phyloP scores from a whole-genome alignment of 345 rosid species.

The Melaleuca quinquenervia region DNA sequence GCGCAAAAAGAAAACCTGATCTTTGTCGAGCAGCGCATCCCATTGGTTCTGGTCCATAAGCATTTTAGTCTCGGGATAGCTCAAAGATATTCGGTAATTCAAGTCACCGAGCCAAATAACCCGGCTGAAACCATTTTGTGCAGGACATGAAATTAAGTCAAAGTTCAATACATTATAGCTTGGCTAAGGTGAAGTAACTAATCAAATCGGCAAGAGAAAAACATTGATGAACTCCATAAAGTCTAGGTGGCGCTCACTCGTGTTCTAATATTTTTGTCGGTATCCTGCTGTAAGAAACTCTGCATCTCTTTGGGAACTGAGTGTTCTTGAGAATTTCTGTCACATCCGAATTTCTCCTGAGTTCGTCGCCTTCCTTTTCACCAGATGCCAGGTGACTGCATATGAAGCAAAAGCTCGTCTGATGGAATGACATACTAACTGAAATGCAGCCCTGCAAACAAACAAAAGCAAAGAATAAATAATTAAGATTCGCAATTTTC shows the following conservation, averaged over 20 bases:
- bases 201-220: neutral
- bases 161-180: neutral
- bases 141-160: neutral
- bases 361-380: constrained; percentile 93
- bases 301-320: constrained; percentile 63
- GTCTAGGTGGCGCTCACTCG: constrained; percentile 38
- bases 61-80: constrained; percentile 61
- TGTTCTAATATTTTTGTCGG: constrained; percentile 69
- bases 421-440: constrained; percentile 72
- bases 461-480: neutral
- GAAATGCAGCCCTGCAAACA: constrained; percentile 82
- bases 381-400: constrained; percentile 97
- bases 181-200: neutral
- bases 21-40: constrained; percentile 69
- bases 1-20: constrained; percentile 45
- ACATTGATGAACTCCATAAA: neutral
- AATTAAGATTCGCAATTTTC: neutral
- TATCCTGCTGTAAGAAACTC: constrained; percentile 30
- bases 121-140: constrained; percentile 32
- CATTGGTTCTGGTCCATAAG: constrained; percentile 46
- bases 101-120: constrained; percentile 89
- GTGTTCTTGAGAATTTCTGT: constrained; percentile 75
- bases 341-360: constrained; percentile 73
- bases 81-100: constrained; percentile 85
- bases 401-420: constrained; percentile 79